Conservation (phyloP, 139 green algal species). For the Axilococcus clingmanii region DNA sequence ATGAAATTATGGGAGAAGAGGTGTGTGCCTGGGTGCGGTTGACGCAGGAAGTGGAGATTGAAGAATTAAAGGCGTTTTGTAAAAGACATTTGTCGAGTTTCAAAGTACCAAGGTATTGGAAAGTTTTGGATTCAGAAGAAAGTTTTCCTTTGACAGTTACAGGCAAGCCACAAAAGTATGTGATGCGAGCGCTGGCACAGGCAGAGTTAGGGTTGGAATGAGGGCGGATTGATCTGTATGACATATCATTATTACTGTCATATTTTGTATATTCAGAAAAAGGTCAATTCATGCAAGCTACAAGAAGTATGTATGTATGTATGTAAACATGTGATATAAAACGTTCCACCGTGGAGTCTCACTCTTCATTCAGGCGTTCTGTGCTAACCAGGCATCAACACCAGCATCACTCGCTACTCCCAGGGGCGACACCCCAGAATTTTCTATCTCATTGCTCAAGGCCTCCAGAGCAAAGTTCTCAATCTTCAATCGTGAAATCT, state of each 20-base stretch:
- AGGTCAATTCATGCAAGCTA: too few species aligned
- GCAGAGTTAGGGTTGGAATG: slow-evolving; percentile 1
- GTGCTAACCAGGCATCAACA: slow-evolving; percentile 17
- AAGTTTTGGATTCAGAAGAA: slow-evolving; percentile 4
- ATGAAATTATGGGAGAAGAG: slow-evolving; percentile 17
- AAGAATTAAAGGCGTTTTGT: background rate
- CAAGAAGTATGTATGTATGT: too few species aligned
- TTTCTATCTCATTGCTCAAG: slow-evolving; percentile 7
- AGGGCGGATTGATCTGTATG: background rate
- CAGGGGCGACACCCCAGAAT: slow-evolving; percentile 1
- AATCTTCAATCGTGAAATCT: background rate
- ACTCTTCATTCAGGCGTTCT: too few species aligned
- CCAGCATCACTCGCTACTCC: slow-evolving; percentile 7
- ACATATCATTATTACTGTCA: too few species aligned
- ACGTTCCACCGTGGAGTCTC: too few species aligned
- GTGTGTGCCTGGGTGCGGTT: slow-evolving; percentile 24
- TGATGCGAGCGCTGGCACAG: slow-evolving; percentile 2
- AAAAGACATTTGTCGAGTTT: background rate
- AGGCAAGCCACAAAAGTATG: slow-evolving; percentile 13
- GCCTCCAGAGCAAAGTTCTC: slow-evolving; percentile 14
- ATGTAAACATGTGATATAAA: too few species aligned
- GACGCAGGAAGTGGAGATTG: background rate
- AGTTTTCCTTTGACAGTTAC: slow-evolving; percentile 1
- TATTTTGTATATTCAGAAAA: too few species aligned
- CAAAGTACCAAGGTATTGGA: slow-evolving; percentile 7